Evolutionary conservation across 768 basidiomycete genomes (phyloP).

Genomic region (Ramaria rubella): DNA sequence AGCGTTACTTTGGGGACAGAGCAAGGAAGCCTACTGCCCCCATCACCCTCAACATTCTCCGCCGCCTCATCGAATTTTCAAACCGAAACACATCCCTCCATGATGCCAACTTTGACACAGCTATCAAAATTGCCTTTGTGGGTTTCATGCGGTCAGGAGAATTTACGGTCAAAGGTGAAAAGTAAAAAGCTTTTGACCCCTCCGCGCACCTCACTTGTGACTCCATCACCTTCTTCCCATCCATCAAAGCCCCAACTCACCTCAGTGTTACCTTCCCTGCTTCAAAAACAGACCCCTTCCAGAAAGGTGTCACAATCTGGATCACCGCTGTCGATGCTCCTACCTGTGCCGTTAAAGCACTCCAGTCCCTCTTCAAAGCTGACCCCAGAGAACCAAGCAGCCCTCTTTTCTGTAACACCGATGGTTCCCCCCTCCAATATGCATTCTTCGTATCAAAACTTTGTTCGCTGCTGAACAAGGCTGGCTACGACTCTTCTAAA

Average conservation of each 20-base stretch:
- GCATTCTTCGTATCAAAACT: conserved; percentile 5
- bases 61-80: conserved; percentile 5
- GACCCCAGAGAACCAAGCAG: not conserved
- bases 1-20: conserved; percentile 23
- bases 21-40: conserved; percentile 22
- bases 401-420: conserved; percentile 12
- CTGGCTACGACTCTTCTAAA: conserved; percentile 7
- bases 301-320: conserved; percentile 21
- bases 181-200: conserved; percentile 12
- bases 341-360: conserved; percentile 11
- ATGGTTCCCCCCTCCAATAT: conserved; percentile 10
- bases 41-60: conserved; percentile 22
- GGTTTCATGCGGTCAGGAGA: conserved; percentile 22
- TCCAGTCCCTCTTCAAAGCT: conserved; percentile 10
- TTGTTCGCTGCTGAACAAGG: not conserved
- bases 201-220: conserved; percentile 18
- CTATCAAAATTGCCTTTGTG: conserved; percentile 17
- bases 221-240: conserved; percentile 24
- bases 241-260: conserved; percentile 15
- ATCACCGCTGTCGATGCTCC: conserved; percentile 18
- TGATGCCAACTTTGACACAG: conserved; percentile 11
- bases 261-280: conserved; percentile 25
- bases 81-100: not conserved
- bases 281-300: conserved; percentile 35
- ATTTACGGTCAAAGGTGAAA: conserved; percentile 14